These are phyloP conservation scores for Cladosporium sp. DNA, from an alignment of 2,329 filamentous ascomycete species.

Conservation along the genomic window DNA sequence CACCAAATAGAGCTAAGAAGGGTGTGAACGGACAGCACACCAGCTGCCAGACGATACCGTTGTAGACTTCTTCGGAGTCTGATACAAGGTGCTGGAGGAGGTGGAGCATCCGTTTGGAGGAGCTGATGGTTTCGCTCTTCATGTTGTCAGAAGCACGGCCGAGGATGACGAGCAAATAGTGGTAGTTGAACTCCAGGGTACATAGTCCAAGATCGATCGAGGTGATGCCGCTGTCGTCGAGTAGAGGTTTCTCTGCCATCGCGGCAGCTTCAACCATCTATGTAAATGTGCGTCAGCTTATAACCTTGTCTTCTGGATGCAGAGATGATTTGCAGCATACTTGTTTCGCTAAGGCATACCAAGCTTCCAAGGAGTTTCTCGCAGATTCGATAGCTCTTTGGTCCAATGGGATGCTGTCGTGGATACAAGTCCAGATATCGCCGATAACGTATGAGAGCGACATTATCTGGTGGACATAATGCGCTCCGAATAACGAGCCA, in stretches of 20 bases:
- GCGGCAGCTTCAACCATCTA: conserved; percentile 20
- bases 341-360: conserved; percentile 14
- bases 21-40: conserved; percentile 23
- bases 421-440: conserved; percentile 18
- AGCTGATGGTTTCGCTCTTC: background rate
- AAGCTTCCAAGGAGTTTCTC: conserved; percentile 16
- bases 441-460: conserved; percentile 14
- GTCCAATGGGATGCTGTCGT: conserved; percentile 2
- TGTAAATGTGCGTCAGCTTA: background rate
- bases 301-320: background rate
- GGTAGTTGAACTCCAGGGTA: conserved; percentile 16
- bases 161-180: conserved; percentile 17
- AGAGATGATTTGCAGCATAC: background rate
- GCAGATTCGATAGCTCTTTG: conserved; percentile 2
- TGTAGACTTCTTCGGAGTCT: conserved; percentile 19
- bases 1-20: conserved; percentile 21
- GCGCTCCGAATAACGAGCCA: conserved; percentile 19
- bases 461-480: conserved; percentile 19
- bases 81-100: conserved; percentile 18
- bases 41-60: conserved; percentile 24
- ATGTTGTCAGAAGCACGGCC: conserved; percentile 8
- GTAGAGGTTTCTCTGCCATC: conserved; percentile 19
- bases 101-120: conserved; percentile 17
- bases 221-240: conserved; percentile 12
- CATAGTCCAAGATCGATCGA: conserved; percentile 18